Base-by-base conservation (phyloP, 176 grass and related monocot genomes). In the Avena eriantha region DNA sequence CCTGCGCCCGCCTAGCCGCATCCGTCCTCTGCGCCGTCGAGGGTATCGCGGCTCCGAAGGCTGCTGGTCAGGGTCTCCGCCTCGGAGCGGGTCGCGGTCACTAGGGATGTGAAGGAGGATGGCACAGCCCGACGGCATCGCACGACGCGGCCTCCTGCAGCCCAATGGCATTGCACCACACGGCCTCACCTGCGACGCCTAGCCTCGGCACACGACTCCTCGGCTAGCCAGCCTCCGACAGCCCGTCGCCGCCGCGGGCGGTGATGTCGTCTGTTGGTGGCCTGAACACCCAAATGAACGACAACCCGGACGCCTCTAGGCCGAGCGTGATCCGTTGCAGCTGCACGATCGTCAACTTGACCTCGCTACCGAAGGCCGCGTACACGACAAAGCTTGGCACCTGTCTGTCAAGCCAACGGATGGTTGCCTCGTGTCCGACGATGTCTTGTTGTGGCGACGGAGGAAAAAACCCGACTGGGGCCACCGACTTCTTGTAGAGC, bases 351-450 rank as follows among this genome's bases (percentile, higher is more conserved):
- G 3, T 86, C 77, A 92, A 87, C 82, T 86, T 93, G 14, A 43
- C 94, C 76, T 96, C 94, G 43, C 89, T 96, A 35, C 94, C 94
- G 69, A 96, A 92, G 15, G 94, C 91, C 24, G 69, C 82, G 83
- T 92, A 96, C 51, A 93, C 82, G 19, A 93, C 94, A 1, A 89
- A 87, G 8, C 19, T n/a, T 11, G 79, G 82, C 2, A 76, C 57
- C 43, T 92, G 94, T 0, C 29, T 22, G 53, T 87, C 85, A 2
- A 96, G 72, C 94, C 94, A 93, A 10, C 77, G 7, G 4, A 87
- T 8, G 18, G 81, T 77, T 10, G 58, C 77, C 74, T 85, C 35
- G 54, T 87, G 68, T 10, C 70, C 33, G 2, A 49, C 49, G 39
- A 74, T 29, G 11, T 80, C 78, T 53, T 55, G 13, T 3, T 71